Percentiles rank a stretch among this genome's conserved stretches.
Evolutionary conservation across 345 rosid genomes (phyloP).

Genomic region (Leavenworthia alabamica): DNA sequence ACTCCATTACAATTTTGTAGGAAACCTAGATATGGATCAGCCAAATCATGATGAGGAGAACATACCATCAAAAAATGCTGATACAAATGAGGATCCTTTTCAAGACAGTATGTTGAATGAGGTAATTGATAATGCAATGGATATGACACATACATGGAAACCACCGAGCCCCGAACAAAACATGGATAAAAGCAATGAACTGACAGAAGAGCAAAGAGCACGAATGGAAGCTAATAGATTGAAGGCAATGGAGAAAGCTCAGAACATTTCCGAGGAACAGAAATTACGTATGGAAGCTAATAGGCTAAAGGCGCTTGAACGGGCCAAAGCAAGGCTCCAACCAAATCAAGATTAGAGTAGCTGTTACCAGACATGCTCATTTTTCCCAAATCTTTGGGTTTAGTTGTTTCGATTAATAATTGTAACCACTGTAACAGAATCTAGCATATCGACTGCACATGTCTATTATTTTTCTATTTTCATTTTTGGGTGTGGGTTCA

Average conservation of each 20-base stretch:
- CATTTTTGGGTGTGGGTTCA: not conserved
- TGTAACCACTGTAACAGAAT: not conserved
- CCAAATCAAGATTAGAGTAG: slow-evolving; percentile 12
- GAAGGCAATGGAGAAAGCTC: slow-evolving; percentile 70
- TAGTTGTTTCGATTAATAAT: not conserved
- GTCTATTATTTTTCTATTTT: not conserved
- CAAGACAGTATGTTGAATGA: slow-evolving; percentile 54
- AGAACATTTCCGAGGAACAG: slow-evolving; percentile 65
- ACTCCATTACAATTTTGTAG: not conserved
- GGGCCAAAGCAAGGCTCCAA: slow-evolving; percentile 57
- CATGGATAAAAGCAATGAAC: slow-evolving; percentile 24
- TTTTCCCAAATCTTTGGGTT: not conserved
- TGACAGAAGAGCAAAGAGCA: slow-evolving; percentile 65
- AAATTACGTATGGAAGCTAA: slow-evolving; percentile 80
- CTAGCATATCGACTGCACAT: not conserved
- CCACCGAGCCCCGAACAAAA: slow-evolving; percentile 19
- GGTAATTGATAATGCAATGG: slow-evolving; percentile 41
- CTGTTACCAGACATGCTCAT: not conserved
- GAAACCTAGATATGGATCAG: slow-evolving; percentile 30
- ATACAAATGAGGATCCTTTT: slow-evolving; percentile 20
- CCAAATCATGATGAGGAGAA: slow-evolving; percentile 31
- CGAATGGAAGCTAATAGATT: slow-evolving; percentile 75
- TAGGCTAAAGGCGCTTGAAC: slow-evolving; percentile 72
- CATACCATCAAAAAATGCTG: slow-evolving; percentile 15
- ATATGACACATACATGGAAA: slow-evolving; percentile 32